Base-by-base conservation (phyloP, 805 yeast genomes). In the Yamadazyma akitaensis region DNA sequence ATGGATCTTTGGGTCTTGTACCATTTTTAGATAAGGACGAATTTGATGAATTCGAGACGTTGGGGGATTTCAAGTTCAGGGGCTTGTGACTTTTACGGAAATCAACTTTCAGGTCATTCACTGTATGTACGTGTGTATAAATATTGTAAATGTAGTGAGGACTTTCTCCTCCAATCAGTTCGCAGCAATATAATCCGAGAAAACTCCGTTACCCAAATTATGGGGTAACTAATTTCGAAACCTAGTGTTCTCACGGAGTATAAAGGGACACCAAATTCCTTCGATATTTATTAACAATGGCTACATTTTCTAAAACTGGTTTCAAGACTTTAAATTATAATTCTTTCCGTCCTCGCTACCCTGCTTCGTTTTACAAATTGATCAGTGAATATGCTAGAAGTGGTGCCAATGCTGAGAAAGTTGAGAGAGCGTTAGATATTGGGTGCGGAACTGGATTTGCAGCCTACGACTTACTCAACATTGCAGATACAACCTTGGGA, bases 1-100 rank as follows among this genome's bases (percentile, higher is more conserved):
- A 86, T 65, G 92, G 89, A 1, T 86, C 92, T 0, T 65, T 85
- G 35, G 92, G 92, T 1, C 65, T 86, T 45, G 89, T 87, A 1
- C 85, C 85, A 9, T 75, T 85, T 55, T 63, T 85, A 47, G 36
- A 41, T 31, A 47, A 49, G 25, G 49, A 47, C 14, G 50, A 44
- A 16, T 43, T 38, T 14, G 41, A 38, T 10, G 41, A 38, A 28
- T 38, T 38, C 26, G 41, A 38, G 17, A 38, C 31, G 18, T 28
- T 38, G 14, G 41, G 41, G 5, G 41, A 38, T 10, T 26, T 38
- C 6, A 38, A 38, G 33, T 25, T 26, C 33, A 14, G 26, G 5
- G 41, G 41, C 18, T n/a, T 38, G 12, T 38, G 13, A 38, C 7
- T 8, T 10, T 16, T 4, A 17, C 16, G 37, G 21, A 14, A 7